These are phyloP conservation scores for Capsella bursapastoris DNA, from an alignment of 345 rosid species.

Conservation along the genomic window DNA sequence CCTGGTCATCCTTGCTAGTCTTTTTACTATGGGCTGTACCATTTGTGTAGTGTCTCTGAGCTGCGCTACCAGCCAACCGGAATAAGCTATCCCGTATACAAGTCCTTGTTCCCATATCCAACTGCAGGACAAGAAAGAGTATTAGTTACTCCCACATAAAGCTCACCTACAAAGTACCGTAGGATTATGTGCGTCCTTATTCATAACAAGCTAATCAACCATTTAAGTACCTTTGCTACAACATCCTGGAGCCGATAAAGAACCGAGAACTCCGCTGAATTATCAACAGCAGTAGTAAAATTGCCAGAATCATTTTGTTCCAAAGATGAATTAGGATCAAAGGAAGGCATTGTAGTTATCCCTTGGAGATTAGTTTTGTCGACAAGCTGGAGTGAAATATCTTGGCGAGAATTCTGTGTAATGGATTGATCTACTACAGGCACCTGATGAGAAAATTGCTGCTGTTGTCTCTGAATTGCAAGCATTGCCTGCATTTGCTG, in stretches of 20 bases:
- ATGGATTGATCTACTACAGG: slow-evolving; percentile 50
- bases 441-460: slow-evolving; percentile 64
- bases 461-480: slow-evolving; percentile 88
- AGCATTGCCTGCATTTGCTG: slow-evolving; percentile 98
- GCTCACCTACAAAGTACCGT: slow-evolving; percentile 18
- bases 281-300: slow-evolving; percentile 51
- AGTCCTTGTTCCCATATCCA: slow-evolving; percentile 73
- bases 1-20: slow-evolving; percentile 57
- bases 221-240: slow-evolving; percentile 67
- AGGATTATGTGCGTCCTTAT: slow-evolving; percentile 21
- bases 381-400: slow-evolving; percentile 53
- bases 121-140: slow-evolving; percentile 53
- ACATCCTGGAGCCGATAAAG: slow-evolving; percentile 76
- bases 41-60: slow-evolving; percentile 67
- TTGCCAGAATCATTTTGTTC: slow-evolving; percentile 67
- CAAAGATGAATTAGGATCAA: slow-evolving; percentile 58
- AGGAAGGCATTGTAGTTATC: slow-evolving; percentile 52
- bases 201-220: slow-evolving; percentile 37
- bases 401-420: slow-evolving; percentile 50
- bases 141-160: slow-evolving; percentile 26
- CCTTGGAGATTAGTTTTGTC: slow-evolving; percentile 59
- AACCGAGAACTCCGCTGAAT: slow-evolving; percentile 56
- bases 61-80: slow-evolving; percentile 92
- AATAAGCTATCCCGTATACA: slow-evolving; percentile 93
- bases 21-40: slow-evolving; percentile 60